phyloP scores from a whole-genome alignment of 176 grass and related monocot genomes.

The bread wheat (Triticum aestivum) region DNA sequence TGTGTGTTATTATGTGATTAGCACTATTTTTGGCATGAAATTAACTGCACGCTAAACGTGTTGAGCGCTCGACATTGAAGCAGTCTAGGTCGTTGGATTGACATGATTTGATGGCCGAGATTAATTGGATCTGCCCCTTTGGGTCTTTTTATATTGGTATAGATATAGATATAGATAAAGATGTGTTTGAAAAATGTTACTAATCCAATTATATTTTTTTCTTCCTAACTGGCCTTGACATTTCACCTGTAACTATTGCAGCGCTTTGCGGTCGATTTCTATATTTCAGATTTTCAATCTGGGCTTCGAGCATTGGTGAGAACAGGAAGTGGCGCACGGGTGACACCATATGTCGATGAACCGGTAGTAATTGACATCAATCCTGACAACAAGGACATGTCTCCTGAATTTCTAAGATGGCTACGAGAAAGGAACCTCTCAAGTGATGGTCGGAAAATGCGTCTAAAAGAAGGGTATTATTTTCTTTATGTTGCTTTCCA shows the following conservation, averaged over 20 bases:
- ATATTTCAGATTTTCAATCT: constrained; percentile 99
- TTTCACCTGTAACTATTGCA: constrained; percentile 35
- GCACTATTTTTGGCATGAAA: no score
- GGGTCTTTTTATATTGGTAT: no score
- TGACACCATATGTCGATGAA: constrained; percentile 88
- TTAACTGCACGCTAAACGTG: no score
- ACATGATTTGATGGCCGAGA: no score
- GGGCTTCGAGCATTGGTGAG: constrained; percentile 94
- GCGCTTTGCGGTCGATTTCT: constrained; percentile 93
- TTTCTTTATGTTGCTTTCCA: constrained; percentile 9
- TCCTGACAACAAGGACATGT: constrained; percentile 84
- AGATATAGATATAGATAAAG: background rate
- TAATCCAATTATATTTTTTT: background rate
- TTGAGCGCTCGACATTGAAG: no score
- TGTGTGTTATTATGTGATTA: no score
- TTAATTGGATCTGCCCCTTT: no score
- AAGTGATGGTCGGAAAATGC: constrained; percentile 75
- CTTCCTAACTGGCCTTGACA: constrained; percentile 3
- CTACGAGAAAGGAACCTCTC: constrained; percentile 83
- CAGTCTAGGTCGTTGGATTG: no score
- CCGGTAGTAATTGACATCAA: constrained; percentile 82
- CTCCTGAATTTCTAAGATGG: constrained; percentile 93
- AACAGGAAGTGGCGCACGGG: constrained; percentile 68
- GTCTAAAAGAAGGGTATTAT: constrained; percentile 97
- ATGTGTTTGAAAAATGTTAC: background rate